phyloP scores from a whole-genome alignment of 1,284 basidiomycete genomes.

The Sanghuangporus weigelae region DNA sequence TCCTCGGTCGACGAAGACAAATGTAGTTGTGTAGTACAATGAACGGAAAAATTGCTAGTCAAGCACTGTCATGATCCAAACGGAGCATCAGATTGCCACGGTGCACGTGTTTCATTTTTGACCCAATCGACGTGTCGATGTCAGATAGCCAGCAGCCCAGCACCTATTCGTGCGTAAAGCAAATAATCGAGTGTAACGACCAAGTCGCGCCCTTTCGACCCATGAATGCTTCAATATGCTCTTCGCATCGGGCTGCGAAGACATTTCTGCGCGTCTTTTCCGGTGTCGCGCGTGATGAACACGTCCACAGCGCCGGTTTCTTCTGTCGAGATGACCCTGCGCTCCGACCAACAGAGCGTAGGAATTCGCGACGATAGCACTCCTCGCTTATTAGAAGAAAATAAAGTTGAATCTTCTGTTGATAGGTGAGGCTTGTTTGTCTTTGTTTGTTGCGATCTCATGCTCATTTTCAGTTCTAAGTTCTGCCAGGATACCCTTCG shows the following conservation, averaged over 20 bases:
- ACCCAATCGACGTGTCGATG: background rate
- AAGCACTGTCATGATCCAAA: background rate
- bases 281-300: background rate
- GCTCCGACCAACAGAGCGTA: background rate
- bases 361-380: background rate
- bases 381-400: background rate
- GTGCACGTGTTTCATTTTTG: no score
- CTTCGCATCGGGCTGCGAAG: constrained; percentile 43
- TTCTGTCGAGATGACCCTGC: background rate
- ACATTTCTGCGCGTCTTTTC: constrained; percentile 20
- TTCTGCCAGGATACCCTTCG: no score
- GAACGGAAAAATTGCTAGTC: no score
- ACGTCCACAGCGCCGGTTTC: background rate
- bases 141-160: background rate
- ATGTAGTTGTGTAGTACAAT: background rate
- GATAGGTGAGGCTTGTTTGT: background rate
- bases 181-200: background rate
- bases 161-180: background rate
- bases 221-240: constrained; percentile 62
- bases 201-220: constrained; percentile 20
- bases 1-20: constrained; percentile 18
- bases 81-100: no score
- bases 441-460: background rate
- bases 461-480: background rate
- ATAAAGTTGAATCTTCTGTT: background rate